Percentiles rank a stretch among this genome's conserved stretches.
phyloP scores from a whole-genome alignment of 192 early-diverging fungal genomes.

The Thoreauomyces humboldtii region DNA sequence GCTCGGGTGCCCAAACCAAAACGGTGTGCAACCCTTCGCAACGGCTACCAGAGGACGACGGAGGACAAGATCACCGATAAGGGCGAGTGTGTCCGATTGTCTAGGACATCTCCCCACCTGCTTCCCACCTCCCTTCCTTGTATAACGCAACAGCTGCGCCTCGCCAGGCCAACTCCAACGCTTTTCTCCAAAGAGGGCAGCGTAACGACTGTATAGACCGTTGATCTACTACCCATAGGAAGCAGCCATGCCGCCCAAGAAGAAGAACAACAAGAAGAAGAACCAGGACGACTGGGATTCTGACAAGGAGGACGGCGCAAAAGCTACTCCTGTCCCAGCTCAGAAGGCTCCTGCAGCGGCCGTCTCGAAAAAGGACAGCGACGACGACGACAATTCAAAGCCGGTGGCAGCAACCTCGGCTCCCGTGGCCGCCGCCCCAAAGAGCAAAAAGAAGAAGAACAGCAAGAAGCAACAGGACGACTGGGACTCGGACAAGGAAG shows the following conservation, averaged over 20 bases:
- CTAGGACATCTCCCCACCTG: no score
- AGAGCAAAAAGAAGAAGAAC: slow-evolving; percentile 12
- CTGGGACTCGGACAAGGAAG: slow-evolving; percentile 3
- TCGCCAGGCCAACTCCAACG: no score
- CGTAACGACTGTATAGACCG: no score
- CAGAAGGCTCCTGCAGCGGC: background rate
- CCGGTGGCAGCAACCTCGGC: slow-evolving; percentile 14
- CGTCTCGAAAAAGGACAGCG: background rate
- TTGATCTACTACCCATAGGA: background rate
- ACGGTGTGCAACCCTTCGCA: no score
- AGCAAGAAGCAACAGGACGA: slow-evolving; percentile 1
- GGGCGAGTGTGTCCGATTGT: no score
- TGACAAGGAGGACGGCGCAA: slow-evolving; percentile 2
- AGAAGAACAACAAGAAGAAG: slow-evolving; percentile 12
- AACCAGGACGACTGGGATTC: slow-evolving; percentile 23
- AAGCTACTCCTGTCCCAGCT: background rate
- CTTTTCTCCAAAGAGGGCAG: no score
- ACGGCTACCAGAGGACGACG: no score
- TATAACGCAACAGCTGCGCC: no score
- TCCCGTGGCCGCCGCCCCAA: background rate
- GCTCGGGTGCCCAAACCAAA: no score
- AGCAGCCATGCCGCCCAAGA: slow-evolving; percentile 19
- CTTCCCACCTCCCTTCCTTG: no score
- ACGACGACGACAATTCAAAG: background rate
- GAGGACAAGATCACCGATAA: no score